Percentiles rank a stretch among this genome's conserved stretches.
These are phyloP conservation scores for Psilocybe subaeruginosa DNA, from an alignment of 768 basidiomycete genomes.

Conservation along the genomic window DNA sequence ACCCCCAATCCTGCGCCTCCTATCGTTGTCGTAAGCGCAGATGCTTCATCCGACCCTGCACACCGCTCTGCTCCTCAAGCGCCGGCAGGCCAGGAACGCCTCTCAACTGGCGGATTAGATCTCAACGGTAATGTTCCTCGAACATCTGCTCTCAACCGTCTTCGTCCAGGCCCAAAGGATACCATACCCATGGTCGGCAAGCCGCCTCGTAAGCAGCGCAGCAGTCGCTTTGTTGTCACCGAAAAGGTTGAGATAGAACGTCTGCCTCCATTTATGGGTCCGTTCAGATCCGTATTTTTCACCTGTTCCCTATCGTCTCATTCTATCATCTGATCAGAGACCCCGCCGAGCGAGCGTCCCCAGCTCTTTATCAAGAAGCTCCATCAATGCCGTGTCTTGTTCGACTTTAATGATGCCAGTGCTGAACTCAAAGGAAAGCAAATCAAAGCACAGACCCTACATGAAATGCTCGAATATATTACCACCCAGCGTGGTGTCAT, in stretches of 20 bases:
- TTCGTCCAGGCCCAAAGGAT: slow-evolving; percentile 87
- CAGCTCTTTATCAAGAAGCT: slow-evolving; percentile 94
- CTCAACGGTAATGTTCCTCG: slow-evolving; percentile 63
- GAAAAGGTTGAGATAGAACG: slow-evolving; percentile 97
- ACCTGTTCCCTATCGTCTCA: slow-evolving; percentile 5
- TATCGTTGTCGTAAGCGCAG: slow-evolving; percentile 86
- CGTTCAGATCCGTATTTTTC: slow-evolving; percentile 27
- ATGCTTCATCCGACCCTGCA: slow-evolving; percentile 52
- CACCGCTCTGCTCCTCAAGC: slow-evolving; percentile 41
- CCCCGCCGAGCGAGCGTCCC: slow-evolving; percentile 82
- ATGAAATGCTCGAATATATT: slow-evolving; percentile 99
- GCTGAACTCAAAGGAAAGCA: slow-evolving; percentile 97
- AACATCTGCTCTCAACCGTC: slow-evolving; percentile 68
- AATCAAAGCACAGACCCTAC: slow-evolving; percentile 96
- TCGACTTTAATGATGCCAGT: slow-evolving; percentile 98
- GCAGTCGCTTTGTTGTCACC: slow-evolving; percentile 93
- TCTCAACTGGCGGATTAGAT: slow-evolving; percentile 46
- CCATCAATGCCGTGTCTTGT: slow-evolving; percentile 93
- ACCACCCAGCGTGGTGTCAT: slow-evolving; percentile 96
- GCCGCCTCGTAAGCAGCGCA: slow-evolving; percentile 96
- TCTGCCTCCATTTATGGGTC: slow-evolving; percentile 88
- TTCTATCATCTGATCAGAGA: slow-evolving; percentile 60
- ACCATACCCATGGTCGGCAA: slow-evolving; percentile 97
- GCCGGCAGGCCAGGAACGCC: slow-evolving; percentile 43
- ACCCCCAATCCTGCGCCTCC: slow-evolving; percentile 65